phyloP scores from a whole-genome alignment of 495 filamentous ascomycete genomes.

The Tuber aestivum region DNA sequence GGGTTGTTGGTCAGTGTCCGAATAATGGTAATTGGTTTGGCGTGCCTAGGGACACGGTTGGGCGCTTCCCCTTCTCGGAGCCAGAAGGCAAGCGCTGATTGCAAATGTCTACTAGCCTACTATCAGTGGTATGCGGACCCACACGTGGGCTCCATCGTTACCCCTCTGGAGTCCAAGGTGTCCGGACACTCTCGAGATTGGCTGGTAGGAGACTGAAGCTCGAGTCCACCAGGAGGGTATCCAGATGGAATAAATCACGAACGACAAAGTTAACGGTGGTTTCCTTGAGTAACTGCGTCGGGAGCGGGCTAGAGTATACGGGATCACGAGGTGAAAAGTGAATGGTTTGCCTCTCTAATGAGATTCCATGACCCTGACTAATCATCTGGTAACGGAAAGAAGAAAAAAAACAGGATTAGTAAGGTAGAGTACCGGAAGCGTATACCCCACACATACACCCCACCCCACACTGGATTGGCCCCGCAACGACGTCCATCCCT shows the following conservation, averaged over 20 bases:
- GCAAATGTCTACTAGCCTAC: not conserved
- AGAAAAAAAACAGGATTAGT: not conserved
- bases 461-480: constrained; percentile 31
- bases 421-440: not conserved
- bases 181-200: too few species aligned
- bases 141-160: too few species aligned
- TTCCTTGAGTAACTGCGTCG: not conserved
- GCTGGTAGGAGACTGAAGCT: not conserved
- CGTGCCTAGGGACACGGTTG: not conserved
- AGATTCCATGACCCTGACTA: not conserved
- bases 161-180: too few species aligned
- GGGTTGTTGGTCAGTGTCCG: not conserved
- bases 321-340: not conserved
- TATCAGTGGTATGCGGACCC: too few species aligned
- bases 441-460: constrained; percentile 4
- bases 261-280: too few species aligned
- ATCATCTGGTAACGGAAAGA: not conserved
- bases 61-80: not conserved
- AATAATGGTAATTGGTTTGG: not conserved
- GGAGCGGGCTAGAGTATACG: not conserved
- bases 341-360: not conserved
- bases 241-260: not conserved
- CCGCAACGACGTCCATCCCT: constrained; percentile 30
- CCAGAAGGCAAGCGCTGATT: not conserved
- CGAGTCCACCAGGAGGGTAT: not conserved